Base-by-base conservation (phyloP, 2,329 filamentous ascomycete genomes). In the Xylariaceae sp. region DNA sequence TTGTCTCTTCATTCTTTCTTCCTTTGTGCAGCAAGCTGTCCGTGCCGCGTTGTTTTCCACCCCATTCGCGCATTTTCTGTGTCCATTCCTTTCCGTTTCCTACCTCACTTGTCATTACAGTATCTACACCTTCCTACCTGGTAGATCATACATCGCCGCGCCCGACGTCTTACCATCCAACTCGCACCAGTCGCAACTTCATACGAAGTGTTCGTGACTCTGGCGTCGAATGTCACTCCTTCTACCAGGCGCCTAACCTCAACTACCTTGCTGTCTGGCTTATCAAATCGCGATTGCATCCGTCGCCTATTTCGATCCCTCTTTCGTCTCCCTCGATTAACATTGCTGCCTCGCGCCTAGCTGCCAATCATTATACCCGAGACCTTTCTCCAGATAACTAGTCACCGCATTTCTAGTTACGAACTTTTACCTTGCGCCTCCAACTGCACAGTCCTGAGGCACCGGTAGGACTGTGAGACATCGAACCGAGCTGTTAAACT, bases 371-470 rank as follows among this genome's bases (percentile, higher is more conserved):
- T 53, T 48, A 47, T 54, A 54, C 42, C 55, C 57, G 54, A 63
- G 52, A 62, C 57, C 45, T 42, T 54, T 54, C 52, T 54, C 58
- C 57, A 49, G 55, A 55, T 54, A 19, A 30, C 56, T 49, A n/a
- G n/a, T n/a, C n/a, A 46, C 40, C 39, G 48, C 49, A 53, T 43
- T 60, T 58, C 57, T 47, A 61, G 62, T 56, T 47, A 61, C 61
- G 62, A 63, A 49, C 54, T 36, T 32, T 52, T 49, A 55, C 56
- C 54, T 53, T 55, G 57, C 63, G 47, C 50, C 44, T 49, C 51
- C 42, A 43, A 51, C 46, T 45, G 6, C 41, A 43, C 40, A 22
- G 18, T 36, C 50, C 47, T 53, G 44, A 54, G 51, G 51, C 58
- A 55, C 36, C 41, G 37, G 44, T 43, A 49, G 59, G 49, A 60